Base-by-base conservation (phyloP, 768 basidiomycete genomes). In the Flagelloscypha sp. region DNA sequence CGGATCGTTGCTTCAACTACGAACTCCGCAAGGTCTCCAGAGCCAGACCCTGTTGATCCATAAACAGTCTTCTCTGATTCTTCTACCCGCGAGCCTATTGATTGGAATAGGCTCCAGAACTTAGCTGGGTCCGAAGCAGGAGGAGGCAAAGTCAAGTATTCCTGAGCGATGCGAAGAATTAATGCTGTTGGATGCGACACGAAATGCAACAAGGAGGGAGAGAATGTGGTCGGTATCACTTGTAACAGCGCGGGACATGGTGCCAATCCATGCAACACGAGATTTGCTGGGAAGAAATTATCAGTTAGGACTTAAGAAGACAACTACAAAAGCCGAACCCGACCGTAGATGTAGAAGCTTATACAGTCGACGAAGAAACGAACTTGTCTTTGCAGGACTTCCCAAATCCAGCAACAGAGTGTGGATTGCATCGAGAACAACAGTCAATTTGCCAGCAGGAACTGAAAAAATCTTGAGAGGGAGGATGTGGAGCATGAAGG, bases 61-160 rank as follows among this genome's bases (percentile, higher is more conserved):
- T 73, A 79, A 12, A 83, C 64, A 23, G 87, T 59, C 36, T 57
- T 56, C 44, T 81, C 73, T 27, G 68, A 66, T 45, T 89, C 78
- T 37, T 69, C 56, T 3, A 46, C 53, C 17, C 81, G 70, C 52
- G 75, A 78, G 36, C 78, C 73, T 38, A 85, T 53, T 0, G 84
- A 81, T 6, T 76, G 54, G 48, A 93, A 85, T 8, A 88, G 65
- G 24, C 65, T 63, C 85, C 84, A 92, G 58, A 92, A 93, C 48
- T 85, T 85, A 23, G 70, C 61, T n/a, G 66, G 60, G 1, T 71
- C 47, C 7, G 75, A 72, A 25, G 64, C 58, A 6, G 82, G 74
- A 1, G 84, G 82, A 0, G 88, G 86, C 1, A 70, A 72, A 2
- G 76, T 72, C 30, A 86, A 65, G 52, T 86, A 90, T 6, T 76